Conservation (phyloP, 225 moss, liverwort and hornwort species). For the Sphagnum contortum region DNA sequence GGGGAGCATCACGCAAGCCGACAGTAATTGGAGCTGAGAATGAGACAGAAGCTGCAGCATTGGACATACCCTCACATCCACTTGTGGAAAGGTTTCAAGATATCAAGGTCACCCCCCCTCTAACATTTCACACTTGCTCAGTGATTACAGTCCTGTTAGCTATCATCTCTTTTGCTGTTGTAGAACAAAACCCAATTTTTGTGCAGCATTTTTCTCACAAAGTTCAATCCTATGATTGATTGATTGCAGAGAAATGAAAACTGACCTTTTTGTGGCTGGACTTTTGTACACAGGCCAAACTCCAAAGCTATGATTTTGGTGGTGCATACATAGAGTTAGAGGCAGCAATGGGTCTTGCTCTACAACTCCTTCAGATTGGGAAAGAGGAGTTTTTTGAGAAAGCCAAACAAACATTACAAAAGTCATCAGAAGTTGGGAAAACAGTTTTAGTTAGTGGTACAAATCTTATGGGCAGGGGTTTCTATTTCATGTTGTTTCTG, state of each 20-base stretch:
- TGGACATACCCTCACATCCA: conserved; percentile 33
- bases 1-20: conserved; percentile 21
- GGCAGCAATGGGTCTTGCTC: conserved; percentile 48
- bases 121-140: neutral
- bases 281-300: conserved; percentile 21
- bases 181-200: too few species aligned
- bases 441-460: conserved; percentile 63
- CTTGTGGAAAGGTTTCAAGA: conserved; percentile 51
- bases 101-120: conserved; percentile 26
- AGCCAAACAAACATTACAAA: conserved; percentile 54
- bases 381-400: conserved; percentile 69
- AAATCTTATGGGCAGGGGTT: conserved; percentile 57
- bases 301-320: conserved; percentile 52
- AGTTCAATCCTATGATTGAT: neutral
- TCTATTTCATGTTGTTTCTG: conserved; percentile 54
- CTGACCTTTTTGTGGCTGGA: neutral
- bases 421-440: conserved; percentile 70
- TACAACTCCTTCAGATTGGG: conserved; percentile 71
- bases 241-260: neutral
- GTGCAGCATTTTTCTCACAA: neutral
- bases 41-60: conserved; percentile 22
- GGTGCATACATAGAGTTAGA: conserved; percentile 52
- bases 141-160: too few species aligned
- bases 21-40: conserved; percentile 25
- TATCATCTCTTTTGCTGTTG: too few species aligned